Base-by-base conservation (phyloP, 768 basidiomycete genomes). In the Pisolithus albus region DNA sequence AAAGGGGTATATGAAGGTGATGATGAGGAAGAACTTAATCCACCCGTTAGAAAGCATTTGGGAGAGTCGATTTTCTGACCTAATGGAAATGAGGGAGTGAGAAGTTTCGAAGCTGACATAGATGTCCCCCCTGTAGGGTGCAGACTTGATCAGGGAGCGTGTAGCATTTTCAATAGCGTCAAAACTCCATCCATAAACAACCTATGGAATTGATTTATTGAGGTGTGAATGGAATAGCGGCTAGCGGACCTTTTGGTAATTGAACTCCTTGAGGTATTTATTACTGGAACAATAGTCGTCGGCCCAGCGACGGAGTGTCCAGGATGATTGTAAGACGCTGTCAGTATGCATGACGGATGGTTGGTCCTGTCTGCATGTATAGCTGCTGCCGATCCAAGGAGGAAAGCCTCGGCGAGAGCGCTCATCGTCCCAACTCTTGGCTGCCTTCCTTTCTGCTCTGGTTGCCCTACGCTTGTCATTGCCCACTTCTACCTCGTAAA, bases 261-360 rank as follows among this genome's bases (percentile, higher is more conserved):
- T 74, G 61, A 92, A 89, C 66, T 91, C 88, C 64, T 91, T 92
- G 55, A 92, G 70, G 15, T 75, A 65, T 59, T 84, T 90, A 7
- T 64, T 71, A 59, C 84, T 86, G 23, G 77, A 74, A 52, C 88
- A 90, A 59, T 89, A 92, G 51, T 86, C 82, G 57, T 91, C 87
- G 7, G 88, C 88, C 90, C 90, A 92, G 52, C 84, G 75, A 30
- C 86, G 72, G 40, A 90, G 62, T 0, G 82, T 76, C 68, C 78
- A 79, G 15, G 81, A 81, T 2, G 82, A 83, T 50, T 69, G 73
- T 41, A 84, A 63, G 7, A 63, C 58, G 28, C 57, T 61, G 13
- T 47, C 34, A 21, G 44, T 19, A 26, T 59, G 52, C 62, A 59
- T 68, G 16, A 62, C 11, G 26, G 55, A 46, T 44, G 59, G 64